A percentile compares a stretch with the other conserved stretches of the same genome.
Evolutionary conservation across 768 basidiomycete species (phyloP).

Genomic region (Psilocybe tampanensis): DNA sequence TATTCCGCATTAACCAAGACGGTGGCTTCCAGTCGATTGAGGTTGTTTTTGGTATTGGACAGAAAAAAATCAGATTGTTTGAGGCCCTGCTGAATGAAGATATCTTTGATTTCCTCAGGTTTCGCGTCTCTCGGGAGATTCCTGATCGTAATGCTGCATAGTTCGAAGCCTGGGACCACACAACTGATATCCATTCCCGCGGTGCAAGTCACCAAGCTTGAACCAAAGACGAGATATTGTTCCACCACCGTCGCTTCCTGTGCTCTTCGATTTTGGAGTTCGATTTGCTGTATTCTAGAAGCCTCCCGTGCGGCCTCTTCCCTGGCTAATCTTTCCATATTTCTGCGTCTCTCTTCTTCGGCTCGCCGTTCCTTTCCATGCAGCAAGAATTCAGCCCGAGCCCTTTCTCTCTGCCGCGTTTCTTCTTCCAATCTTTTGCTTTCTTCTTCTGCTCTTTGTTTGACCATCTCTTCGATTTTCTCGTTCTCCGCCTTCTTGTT

Average conservation of each 20-base stretch:
- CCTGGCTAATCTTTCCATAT: neutral
- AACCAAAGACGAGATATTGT: conserved; percentile 45
- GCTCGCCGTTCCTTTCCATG: conserved; percentile 17
- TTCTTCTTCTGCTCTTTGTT: neutral
- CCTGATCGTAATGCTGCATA: conserved; percentile 46
- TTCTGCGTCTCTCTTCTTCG: conserved; percentile 9
- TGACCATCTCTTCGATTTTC: neutral
- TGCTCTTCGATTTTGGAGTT: conserved; percentile 18
- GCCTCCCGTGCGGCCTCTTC: conserved; percentile 1
- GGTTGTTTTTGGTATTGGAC: conserved; percentile 13
- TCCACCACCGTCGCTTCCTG: conserved; percentile 45
- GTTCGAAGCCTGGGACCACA: conserved; percentile 53
- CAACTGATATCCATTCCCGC: conserved; percentile 50
- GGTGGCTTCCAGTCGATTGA: conserved; percentile 38
- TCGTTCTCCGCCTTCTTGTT: neutral
- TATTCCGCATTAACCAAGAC: conserved; percentile 44
- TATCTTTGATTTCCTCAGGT: conserved; percentile 38
- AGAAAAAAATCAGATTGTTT: conserved; percentile 35
- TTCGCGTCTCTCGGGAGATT: conserved; percentile 45
- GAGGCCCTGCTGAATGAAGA: conserved; percentile 48
- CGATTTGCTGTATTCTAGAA: conserved; percentile 11
- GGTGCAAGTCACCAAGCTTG: conserved; percentile 50
- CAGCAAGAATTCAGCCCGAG: neutral
- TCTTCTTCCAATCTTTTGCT: neutral
- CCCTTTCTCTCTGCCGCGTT: neutral